phyloP scores from a whole-genome alignment of 164 flowering plant genomes.

The Annona squamosa region DNA sequence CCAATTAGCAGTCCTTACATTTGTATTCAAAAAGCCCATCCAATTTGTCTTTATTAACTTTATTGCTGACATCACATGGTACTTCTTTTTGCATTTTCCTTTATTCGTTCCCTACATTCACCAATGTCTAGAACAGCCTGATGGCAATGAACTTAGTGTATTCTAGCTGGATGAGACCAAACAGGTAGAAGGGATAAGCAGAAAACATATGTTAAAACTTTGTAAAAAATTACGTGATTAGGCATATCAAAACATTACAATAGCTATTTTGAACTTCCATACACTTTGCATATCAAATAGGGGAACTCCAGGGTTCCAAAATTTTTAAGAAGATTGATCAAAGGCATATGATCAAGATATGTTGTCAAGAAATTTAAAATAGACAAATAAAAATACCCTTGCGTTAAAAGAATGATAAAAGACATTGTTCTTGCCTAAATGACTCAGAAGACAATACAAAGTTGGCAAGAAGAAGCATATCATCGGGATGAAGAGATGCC shows the following conservation, averaged over 20 bases:
- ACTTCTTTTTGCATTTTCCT: too few relatives aligned
- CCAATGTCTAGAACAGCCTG: too few relatives aligned
- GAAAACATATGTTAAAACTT: too few relatives aligned
- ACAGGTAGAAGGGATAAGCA: too few relatives aligned
- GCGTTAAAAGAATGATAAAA: background rate
- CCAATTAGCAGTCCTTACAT: too few relatives aligned
- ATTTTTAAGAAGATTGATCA: background rate
- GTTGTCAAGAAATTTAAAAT: too few relatives aligned
- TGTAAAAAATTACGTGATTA: background rate
- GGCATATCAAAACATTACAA: background rate
- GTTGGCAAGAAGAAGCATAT: constrained; percentile 87
- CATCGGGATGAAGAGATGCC: constrained; percentile 98
- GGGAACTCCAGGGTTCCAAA: background rate
- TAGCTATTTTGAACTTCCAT: background rate
- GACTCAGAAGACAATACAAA: constrained; percentile 93
- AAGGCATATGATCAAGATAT: background rate
- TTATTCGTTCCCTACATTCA: too few relatives aligned
- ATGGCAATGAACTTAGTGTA: too few relatives aligned
- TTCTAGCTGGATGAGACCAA: too few relatives aligned
- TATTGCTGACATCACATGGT: too few relatives aligned
- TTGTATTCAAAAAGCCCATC: too few relatives aligned
- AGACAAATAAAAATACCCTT: background rate
- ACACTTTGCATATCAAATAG: background rate
- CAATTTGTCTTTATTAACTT: too few relatives aligned
- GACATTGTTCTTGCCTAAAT: constrained; percentile 52